Conservation (phyloP, 2,329 filamentous ascomycete species). For the Lachnellula cervina region DNA sequence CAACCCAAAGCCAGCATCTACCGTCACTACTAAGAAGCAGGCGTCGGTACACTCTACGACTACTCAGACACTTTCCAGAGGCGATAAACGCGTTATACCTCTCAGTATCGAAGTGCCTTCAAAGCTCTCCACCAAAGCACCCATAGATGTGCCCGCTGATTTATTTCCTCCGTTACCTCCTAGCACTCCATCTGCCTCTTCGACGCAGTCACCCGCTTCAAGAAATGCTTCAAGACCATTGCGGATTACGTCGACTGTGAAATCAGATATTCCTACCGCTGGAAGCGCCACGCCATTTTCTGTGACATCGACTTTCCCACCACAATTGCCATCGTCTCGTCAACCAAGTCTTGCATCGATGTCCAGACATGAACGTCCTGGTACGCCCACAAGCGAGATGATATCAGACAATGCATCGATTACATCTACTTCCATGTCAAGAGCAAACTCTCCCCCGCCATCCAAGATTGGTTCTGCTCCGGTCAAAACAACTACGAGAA, state of each 20-base stretch:
- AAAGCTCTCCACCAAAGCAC: conserved; percentile 29
- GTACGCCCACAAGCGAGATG: conserved; percentile 67
- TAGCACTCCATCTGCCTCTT: conserved; percentile 42
- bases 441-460: conserved; percentile 67
- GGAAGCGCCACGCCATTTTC: conserved; percentile 29
- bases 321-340: conserved; percentile 41
- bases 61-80: conserved; percentile 12
- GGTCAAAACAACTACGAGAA: conserved; percentile 68
- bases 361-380: conserved; percentile 50
- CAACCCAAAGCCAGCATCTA: not conserved
- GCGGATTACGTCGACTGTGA: conserved; percentile 64
- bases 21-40: conserved; percentile 1
- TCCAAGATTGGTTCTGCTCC: conserved; percentile 64
- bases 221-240: conserved; percentile 59
- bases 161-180: conserved; percentile 50
- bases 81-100: conserved; percentile 30
- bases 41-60: not conserved
- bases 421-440: conserved; percentile 66
- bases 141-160: conserved; percentile 22
- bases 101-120: conserved; percentile 48
- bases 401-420: conserved; percentile 74
- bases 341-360: conserved; percentile 47
- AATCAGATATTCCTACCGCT: conserved; percentile 48
- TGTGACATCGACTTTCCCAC: conserved; percentile 33
- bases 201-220: conserved; percentile 48